Conservation (phyloP, 2,329 filamentous ascomycete species). For the Ophiosphaerella narmari region DNA sequence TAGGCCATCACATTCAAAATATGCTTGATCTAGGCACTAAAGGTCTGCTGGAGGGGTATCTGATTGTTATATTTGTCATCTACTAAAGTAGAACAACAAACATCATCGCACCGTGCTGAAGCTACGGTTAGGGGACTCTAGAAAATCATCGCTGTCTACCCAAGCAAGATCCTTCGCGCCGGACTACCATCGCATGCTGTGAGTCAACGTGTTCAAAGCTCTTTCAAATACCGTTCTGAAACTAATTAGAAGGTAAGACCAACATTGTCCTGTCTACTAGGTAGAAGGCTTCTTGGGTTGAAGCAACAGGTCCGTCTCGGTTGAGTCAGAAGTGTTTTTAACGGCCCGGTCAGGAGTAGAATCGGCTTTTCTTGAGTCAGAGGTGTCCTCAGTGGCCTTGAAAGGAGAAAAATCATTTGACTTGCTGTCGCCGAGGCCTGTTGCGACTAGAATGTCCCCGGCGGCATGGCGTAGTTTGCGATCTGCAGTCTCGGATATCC, state of each 20-base stretch:
- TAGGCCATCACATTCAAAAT: too few relatives aligned
- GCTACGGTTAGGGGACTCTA: not conserved
- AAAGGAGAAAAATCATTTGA: conserved; percentile 1
- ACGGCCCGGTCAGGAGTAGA: conserved; percentile 11
- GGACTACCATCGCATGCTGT: conserved; percentile 18
- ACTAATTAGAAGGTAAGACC: not conserved
- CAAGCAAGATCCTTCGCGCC: conserved; percentile 17
- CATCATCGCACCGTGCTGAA: not conserved
- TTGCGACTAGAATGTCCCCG: not conserved
- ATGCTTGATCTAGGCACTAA: too few relatives aligned
- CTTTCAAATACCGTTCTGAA: conserved; percentile 2
- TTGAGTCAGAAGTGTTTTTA: conserved; percentile 1
- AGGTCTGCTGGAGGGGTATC: not conserved
- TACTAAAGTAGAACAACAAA: not conserved
- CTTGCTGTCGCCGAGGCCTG: conserved; percentile 5
- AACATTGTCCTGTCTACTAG: conserved; percentile 2
- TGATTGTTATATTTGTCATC: not conserved
- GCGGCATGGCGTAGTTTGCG: conserved; percentile 48
- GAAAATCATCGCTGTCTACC: conserved; percentile 5
- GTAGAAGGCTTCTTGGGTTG: conserved; percentile 16
- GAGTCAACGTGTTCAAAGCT: not conserved
- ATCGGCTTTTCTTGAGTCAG: conserved; percentile 2
- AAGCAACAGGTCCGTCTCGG: not conserved
- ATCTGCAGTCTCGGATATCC: conserved; percentile 59
- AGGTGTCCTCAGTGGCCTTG: conserved; percentile 8